phyloP scores from a whole-genome alignment of 2,329 filamentous ascomycete species.

The Pseudohalonectria lignicola region DNA sequence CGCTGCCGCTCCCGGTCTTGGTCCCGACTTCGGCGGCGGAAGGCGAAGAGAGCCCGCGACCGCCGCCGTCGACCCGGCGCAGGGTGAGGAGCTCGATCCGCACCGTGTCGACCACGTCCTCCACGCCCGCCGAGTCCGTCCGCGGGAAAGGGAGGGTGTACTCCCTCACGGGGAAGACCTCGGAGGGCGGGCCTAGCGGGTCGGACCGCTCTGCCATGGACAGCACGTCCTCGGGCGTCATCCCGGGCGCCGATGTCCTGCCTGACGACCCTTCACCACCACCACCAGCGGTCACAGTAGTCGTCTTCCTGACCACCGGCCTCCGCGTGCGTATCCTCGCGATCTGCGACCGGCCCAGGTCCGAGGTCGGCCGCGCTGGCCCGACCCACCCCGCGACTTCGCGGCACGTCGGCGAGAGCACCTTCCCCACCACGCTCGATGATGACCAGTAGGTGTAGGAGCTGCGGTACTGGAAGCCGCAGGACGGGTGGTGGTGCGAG shows the following conservation, averaged over 20 bases:
- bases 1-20: conserved; percentile 2
- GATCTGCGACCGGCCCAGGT: conserved; percentile 59
- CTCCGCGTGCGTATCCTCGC: conserved; percentile 53
- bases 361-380: conserved; percentile 55
- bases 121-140: conserved; percentile 22
- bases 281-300: no score
- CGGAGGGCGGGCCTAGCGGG: conserved; percentile 53
- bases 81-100: conserved; percentile 59
- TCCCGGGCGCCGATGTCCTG: not conserved
- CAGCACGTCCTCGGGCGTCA: conserved; percentile 48
- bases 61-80: conserved; percentile 16
- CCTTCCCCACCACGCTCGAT: conserved; percentile 62
- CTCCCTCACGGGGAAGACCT: conserved; percentile 54
- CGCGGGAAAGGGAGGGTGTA: conserved; percentile 52
- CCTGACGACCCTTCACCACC: no score
- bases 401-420: conserved; percentile 60
- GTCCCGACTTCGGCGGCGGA: not conserved
- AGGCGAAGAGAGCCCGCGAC: no score
- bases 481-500: conserved; percentile 55
- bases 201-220: conserved; percentile 59
- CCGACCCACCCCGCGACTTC: conserved; percentile 66
- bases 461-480: conserved; percentile 65
- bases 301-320: not conserved
- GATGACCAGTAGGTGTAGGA: conserved; percentile 70
- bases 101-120: conserved; percentile 50